phyloP scores from a whole-genome alignment of 352 stramenopile genomes.

The Globisporangium recalcitrans region DNA sequence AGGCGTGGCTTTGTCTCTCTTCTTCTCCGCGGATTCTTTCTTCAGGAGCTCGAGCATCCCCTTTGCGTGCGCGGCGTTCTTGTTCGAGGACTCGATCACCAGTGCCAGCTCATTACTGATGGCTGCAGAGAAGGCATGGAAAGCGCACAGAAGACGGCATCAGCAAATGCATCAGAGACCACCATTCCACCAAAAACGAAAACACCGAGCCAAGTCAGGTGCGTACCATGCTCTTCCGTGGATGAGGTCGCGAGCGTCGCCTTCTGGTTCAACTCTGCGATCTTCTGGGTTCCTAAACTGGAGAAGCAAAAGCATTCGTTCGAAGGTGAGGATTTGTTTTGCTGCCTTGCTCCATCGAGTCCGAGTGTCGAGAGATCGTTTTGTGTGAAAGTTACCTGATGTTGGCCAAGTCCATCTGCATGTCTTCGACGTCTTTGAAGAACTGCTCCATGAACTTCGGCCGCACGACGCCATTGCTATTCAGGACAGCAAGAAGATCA shows the following conservation, averaged over 20 bases:
- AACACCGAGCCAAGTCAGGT: no score
- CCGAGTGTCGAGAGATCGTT: no score
- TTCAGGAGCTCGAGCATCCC: constrained; percentile 85
- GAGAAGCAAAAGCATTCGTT: neutral
- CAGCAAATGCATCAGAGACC: neutral
- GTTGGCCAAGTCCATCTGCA: constrained; percentile 90
- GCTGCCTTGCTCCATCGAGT: neutral
- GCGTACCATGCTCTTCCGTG: constrained; percentile 82
- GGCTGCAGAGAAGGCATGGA: constrained; percentile 22
- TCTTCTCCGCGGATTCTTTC: constrained; percentile 92
- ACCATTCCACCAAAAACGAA: no score
- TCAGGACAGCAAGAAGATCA: neutral
- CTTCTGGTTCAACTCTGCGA: constrained; percentile 91
- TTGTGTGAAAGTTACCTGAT: constrained; percentile 55
- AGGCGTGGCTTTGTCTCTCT: constrained; percentile 83
- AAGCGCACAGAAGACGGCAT: neutral
- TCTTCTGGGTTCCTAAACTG: constrained; percentile 87
- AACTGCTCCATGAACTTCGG: constrained; percentile 94
- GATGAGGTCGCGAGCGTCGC: constrained; percentile 92
- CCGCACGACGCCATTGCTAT: constrained; percentile 43
- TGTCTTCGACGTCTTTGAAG: constrained; percentile 93
- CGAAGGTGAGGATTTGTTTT: neutral
- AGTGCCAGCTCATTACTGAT: constrained; percentile 89
- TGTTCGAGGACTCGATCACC: constrained; percentile 92
- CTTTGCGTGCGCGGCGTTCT: constrained; percentile 88